Conservation (phyloP, 1,284 basidiomycete species). For the Ganoderma leucocontextum region DNA sequence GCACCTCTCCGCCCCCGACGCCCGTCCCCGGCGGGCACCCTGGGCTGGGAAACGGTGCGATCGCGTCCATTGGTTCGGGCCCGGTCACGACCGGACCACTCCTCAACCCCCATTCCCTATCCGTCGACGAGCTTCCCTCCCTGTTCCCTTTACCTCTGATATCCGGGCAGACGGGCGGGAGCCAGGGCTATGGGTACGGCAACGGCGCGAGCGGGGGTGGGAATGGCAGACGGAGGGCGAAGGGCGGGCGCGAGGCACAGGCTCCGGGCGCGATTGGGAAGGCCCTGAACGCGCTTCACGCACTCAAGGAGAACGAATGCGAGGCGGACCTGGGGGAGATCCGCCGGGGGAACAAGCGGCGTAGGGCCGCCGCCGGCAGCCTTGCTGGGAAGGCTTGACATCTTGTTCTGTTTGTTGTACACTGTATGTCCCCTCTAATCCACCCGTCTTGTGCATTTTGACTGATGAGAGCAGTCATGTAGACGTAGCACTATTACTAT, state of each 20-base stretch:
- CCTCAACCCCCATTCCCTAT: conserved; percentile 79
- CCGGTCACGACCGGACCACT: conserved; percentile 72
- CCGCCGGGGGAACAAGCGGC: conserved; percentile 72
- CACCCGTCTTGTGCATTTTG: neutral
- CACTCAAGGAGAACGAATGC: conserved; percentile 67
- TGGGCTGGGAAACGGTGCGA: conserved; percentile 45
- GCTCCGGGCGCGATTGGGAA: conserved; percentile 70
- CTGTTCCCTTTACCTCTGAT: conserved; percentile 83
- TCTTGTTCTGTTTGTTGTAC: conserved; percentile 6
- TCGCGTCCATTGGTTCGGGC: conserved; percentile 49
- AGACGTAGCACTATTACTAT: conserved; percentile 21
- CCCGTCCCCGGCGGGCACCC: conserved; percentile 49
- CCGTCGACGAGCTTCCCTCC: conserved; percentile 83
- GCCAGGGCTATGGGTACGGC: conserved; percentile 45
- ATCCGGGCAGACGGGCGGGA: conserved; percentile 44
- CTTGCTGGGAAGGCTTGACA: conserved; percentile 38
- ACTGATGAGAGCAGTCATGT: neutral
- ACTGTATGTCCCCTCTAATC: conserved; percentile 10
- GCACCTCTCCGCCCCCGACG: conserved; percentile 67
- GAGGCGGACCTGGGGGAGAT: conserved; percentile 81
- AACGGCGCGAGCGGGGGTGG: conserved; percentile 47
- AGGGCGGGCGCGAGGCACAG: conserved; percentile 56
- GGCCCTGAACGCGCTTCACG: conserved; percentile 51
- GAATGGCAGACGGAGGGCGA: conserved; percentile 61
- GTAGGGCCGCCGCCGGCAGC: conserved; percentile 57